Base-by-base conservation (phyloP, 164 flowering plant genomes). In the Euptelea pleiosperma region DNA sequence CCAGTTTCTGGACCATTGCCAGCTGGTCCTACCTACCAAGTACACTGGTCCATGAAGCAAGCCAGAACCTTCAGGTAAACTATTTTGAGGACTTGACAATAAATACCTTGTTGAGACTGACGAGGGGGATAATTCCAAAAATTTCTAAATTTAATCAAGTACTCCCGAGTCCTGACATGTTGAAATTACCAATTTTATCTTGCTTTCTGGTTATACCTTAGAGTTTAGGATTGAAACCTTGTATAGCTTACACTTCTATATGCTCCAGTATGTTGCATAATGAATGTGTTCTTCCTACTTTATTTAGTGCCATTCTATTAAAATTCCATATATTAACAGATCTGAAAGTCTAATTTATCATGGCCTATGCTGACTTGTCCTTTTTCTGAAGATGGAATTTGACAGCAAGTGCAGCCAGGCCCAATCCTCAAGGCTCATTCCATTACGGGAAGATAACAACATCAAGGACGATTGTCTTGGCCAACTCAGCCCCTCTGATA, bases 391-490 rank as follows among this genome's bases (percentile, higher is more conserved):
- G 84, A 59, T 72, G 81, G 82, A 79, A 82, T 52, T 58, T 82
- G 72, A 76, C 87, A 22, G 78, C 87, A 24, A 82, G 67, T 65
- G 87, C 84, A 35, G 84, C 84, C 8, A 74, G 82, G 63, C 87
- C 87, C 2, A 79, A 82, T 61, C 84, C 84, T 58, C 87, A 82
- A 60, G 87, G 84, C 15, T 79, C 87, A 2, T 82, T 28, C 68
- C 87, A 77, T 49, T 82, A 82, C 46, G 87, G 87, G 22, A 66
- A 45, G 29, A 82, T 82, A 19, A 52, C 50, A 24, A 41, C 69
- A 16, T 42, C 72, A 34, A 74, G 70, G 53, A 79, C 81, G 6
- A 34, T 82, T 28, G 59, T 76, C 11, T 61, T 82, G 22, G 70
- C 68, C 18, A 79, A 67, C 41, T 74, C 80, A 10, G 80, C 69